Percentiles rank a stretch among this genome's conserved stretches.
These are phyloP conservation scores for Strigomonas culicis DNA, from an alignment of 208 protist species.

Conservation along the genomic window DNA sequence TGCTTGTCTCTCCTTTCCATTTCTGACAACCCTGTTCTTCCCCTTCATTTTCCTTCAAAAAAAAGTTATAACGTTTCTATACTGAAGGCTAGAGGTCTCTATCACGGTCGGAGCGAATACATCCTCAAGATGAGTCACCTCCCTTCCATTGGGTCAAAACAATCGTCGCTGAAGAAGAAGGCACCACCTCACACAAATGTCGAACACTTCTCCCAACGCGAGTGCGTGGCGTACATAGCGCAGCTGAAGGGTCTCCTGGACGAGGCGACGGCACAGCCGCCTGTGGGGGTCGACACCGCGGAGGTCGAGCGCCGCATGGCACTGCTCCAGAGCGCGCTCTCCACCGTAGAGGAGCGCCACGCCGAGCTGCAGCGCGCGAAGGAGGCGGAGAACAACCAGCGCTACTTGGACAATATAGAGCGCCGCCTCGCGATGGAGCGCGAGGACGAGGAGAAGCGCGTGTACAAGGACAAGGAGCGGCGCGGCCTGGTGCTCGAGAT, in stretches of 20 bases:
- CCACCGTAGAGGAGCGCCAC: conserved; percentile 39
- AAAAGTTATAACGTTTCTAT: not conserved
- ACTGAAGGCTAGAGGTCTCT: no score
- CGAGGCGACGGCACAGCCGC: conserved; percentile 51
- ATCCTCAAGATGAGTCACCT: conserved; percentile 2
- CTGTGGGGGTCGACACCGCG: conserved; percentile 30
- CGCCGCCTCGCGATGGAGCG: conserved; percentile 36
- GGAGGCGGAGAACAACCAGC: conserved; percentile 27
- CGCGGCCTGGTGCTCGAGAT: conserved; percentile 36
- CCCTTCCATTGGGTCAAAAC: not conserved
- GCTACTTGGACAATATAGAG: conserved; percentile 27
- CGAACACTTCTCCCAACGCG: conserved; percentile 10
- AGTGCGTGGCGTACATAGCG: conserved; percentile 43
- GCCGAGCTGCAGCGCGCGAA: conserved; percentile 31
- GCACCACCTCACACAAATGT: not conserved
- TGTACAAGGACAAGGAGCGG: conserved; percentile 45
- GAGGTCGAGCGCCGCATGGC: conserved; percentile 58
- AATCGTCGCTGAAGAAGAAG: not conserved
- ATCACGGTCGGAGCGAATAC: no score
- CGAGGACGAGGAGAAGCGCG: conserved; percentile 29
- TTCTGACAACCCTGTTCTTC: not conserved
- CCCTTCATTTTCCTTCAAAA: conserved; percentile 1
- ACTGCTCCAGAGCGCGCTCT: conserved; percentile 51
- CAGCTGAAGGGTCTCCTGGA: conserved; percentile 63
- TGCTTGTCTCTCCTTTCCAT: not conserved